phyloP scores from a whole-genome alignment of 257 asterid species.

The Jaltomata sinuosa region DNA sequence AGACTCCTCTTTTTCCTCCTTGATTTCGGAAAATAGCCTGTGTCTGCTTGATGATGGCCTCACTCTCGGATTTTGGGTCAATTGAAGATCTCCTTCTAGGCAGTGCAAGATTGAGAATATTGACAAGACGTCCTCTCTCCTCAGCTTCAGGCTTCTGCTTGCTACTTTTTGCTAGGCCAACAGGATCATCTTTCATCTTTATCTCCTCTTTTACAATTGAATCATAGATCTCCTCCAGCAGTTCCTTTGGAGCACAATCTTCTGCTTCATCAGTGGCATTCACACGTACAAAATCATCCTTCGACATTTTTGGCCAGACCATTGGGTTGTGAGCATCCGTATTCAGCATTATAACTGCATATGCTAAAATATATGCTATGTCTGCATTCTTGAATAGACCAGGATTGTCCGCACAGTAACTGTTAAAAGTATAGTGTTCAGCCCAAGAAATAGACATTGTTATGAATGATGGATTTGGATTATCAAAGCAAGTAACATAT shows the following conservation, averaged over 20 bases:
- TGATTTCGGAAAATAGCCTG: constrained; percentile 73
- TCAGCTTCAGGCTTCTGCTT: constrained; percentile 75
- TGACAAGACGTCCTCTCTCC: constrained; percentile 74
- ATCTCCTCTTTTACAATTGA: constrained; percentile 92
- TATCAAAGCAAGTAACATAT: not conserved
- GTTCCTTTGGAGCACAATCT: constrained; percentile 90
- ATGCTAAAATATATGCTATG: constrained; percentile 96
- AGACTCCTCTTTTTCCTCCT: constrained; percentile 82
- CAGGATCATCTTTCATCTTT: constrained; percentile 87
- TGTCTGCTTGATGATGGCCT: constrained; percentile 75
- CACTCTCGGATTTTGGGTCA: constrained; percentile 81
- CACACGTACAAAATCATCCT: constrained; percentile 84
- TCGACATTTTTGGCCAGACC: constrained; percentile 99
- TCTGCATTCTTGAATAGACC: constrained; percentile 95
- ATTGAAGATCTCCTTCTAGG: constrained; percentile 64
- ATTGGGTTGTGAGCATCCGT: constrained; percentile 98
- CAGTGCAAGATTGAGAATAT: constrained; percentile 89
- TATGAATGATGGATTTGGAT: not conserved
- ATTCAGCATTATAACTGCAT: constrained; percentile 98
- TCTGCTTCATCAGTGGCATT: constrained; percentile 73
- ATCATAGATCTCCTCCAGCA: constrained; percentile 92
- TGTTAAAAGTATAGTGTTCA: constrained; percentile 30
- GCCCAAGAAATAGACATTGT: constrained; percentile 10
- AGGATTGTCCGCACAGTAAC: constrained; percentile 94
- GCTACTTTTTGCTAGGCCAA: constrained; percentile 44